Percentiles rank a stretch among this genome's conserved stretches.
These are phyloP conservation scores for Candida takata DNA, from an alignment of 805 yeast species.

Conservation along the genomic window DNA sequence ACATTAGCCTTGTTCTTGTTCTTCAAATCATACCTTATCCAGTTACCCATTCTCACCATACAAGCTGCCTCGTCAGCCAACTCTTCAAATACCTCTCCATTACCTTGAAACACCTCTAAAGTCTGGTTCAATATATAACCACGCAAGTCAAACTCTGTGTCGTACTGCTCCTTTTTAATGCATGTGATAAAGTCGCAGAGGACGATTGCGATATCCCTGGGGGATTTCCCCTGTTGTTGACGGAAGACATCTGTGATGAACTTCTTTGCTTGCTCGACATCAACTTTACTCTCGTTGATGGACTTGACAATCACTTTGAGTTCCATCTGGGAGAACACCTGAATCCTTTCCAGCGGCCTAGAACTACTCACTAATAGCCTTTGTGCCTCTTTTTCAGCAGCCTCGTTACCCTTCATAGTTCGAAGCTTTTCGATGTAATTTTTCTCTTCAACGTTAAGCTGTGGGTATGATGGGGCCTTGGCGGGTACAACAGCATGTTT, in stretches of 20 bases:
- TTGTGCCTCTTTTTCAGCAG: background rate
- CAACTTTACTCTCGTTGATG: background rate
- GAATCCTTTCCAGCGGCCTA: background rate
- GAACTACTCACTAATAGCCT: background rate
- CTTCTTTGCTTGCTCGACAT: slow-evolving; percentile 1
- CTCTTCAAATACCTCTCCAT: background rate
- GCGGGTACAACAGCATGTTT: no score
- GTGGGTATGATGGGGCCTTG: background rate
- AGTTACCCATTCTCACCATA: background rate
- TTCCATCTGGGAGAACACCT: background rate
- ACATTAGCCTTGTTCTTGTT: background rate
- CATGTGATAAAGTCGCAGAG: background rate
- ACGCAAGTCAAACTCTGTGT: background rate
- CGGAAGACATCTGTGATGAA: background rate
- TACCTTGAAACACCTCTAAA: background rate
- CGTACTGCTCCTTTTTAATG: background rate
- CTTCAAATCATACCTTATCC: slow-evolving; percentile 3
- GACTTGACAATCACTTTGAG: slow-evolving; percentile 1
- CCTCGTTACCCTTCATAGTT: background rate
- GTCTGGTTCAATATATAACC: background rate
- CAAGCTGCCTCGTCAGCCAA: background rate
- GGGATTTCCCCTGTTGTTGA: background rate
- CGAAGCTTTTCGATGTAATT: slow-evolving; percentile 1
- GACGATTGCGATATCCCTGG: background rate
- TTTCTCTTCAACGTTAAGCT: background rate